phyloP scores from a whole-genome alignment of 2,329 filamentous ascomycete species.

The Samsoniella hepiali region DNA sequence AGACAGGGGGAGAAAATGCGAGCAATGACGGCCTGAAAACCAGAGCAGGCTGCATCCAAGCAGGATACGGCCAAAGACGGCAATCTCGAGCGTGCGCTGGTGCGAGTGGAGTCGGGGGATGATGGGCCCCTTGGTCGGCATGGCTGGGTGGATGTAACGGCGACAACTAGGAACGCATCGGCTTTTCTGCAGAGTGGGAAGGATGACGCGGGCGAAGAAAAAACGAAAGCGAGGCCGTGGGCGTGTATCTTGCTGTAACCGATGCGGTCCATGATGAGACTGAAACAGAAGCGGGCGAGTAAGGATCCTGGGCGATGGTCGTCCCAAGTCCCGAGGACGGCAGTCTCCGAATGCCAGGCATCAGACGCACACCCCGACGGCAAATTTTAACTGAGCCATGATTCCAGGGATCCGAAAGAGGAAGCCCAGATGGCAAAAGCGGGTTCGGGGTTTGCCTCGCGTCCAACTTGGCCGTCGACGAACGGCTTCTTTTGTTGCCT shows the following conservation, averaged over 20 bases:
- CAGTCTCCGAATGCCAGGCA: background rate
- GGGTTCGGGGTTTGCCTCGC: background rate
- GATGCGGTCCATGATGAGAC: background rate
- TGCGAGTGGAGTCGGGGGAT: background rate
- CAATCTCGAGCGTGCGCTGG: background rate
- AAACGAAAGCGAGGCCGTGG: background rate
- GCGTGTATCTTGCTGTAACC: background rate
- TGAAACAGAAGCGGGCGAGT: background rate
- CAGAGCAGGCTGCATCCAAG: background rate
- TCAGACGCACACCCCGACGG: background rate
- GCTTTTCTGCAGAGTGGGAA: background rate
- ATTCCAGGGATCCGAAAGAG: background rate
- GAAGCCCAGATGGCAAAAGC: background rate
- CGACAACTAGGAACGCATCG: background rate
- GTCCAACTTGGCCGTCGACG: too few species aligned
- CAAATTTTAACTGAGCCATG: background rate
- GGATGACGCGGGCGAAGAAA: background rate
- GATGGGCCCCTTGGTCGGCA: background rate
- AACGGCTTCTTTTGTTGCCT: background rate
- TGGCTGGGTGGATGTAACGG: background rate
- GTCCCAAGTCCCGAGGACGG: slow-evolving; percentile 6
- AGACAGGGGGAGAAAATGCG: background rate
- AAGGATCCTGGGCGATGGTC: background rate
- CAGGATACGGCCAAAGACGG: background rate
- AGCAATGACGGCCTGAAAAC: background rate